These are phyloP conservation scores for Syzygium grande DNA, from an alignment of 345 rosid genomes.

Conservation along the genomic window DNA sequence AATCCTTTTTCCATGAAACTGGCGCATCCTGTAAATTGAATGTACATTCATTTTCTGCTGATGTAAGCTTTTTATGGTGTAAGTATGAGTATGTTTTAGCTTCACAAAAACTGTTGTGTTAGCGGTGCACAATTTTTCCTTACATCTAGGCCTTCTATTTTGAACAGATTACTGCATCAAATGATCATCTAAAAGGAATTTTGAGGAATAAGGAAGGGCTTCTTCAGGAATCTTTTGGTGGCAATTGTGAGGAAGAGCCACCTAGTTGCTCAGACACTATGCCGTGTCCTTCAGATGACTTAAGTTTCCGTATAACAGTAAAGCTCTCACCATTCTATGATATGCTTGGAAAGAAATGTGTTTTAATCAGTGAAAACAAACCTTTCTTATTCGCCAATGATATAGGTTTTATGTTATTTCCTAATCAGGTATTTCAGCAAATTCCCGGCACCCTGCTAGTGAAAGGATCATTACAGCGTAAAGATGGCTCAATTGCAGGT, in stretches of 20 bases:
- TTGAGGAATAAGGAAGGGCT: conserved; percentile 22
- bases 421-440: conserved; percentile 62
- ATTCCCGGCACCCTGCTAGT: conserved; percentile 76
- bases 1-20: conserved; percentile 39
- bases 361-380: background rate
- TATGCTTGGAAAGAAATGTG: background rate
- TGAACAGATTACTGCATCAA: conserved; percentile 45
- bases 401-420: background rate
- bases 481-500: conserved; percentile 53
- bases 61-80: conserved; percentile 40
- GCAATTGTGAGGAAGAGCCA: background rate
- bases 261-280: conserved; percentile 10
- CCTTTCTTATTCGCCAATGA: background rate
- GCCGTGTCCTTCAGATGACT: conserved; percentile 17
- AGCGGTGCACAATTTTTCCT: background rate
- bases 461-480: conserved; percentile 60
- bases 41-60: conserved; percentile 40
- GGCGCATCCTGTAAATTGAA: conserved; percentile 69
- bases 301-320: conserved; percentile 49
- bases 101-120: background rate
- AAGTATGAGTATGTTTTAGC: background rate
- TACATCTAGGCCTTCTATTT: background rate
- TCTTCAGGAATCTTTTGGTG: conserved; percentile 11
- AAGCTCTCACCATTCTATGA: conserved; percentile 6
- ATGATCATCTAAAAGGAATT: conserved; percentile 40